These are phyloP conservation scores for Trichosporon coremiiforme DNA, from an alignment of 1,284 basidiomycete species.

Conservation along the genomic window DNA sequence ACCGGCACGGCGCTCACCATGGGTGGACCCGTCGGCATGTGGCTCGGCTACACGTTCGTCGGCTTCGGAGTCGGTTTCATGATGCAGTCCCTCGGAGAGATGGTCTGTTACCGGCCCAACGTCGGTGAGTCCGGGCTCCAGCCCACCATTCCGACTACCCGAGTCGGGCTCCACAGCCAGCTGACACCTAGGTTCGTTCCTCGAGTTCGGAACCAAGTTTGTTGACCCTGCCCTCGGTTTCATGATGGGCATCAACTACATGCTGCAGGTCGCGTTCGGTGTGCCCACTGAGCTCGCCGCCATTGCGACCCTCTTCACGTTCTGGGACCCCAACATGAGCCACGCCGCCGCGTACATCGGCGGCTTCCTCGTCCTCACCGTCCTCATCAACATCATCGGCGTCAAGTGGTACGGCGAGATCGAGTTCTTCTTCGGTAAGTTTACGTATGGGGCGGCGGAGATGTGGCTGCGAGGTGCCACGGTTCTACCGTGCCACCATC, in stretches of 20 bases:
- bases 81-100: slow-evolving; percentile 31
- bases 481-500: background rate
- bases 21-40: slow-evolving; percentile 58
- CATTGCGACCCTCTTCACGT: slow-evolving; percentile 70
- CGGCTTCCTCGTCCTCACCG: slow-evolving; percentile 25
- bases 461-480: background rate
- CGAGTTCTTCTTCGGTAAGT: slow-evolving; percentile 60
- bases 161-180: slow-evolving; percentile 63
- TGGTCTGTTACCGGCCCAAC: slow-evolving; percentile 15
- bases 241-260: slow-evolving; percentile 64
- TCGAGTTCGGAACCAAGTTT: slow-evolving; percentile 34
- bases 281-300: slow-evolving; percentile 70
- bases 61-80: slow-evolving; percentile 33
- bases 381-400: slow-evolving; percentile 28
- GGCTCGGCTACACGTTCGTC: slow-evolving; percentile 36
- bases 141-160: no score
- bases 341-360: slow-evolving; percentile 30
- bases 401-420: slow-evolving; percentile 49
- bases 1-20: slow-evolving; percentile 55
- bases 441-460: background rate
- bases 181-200: slow-evolving; percentile 22
- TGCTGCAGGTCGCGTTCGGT: slow-evolving; percentile 62
- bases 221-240: slow-evolving; percentile 63
- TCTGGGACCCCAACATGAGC: slow-evolving; percentile 66
- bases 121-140: background rate